phyloP scores from a whole-genome alignment of 2,329 filamentous ascomycete genomes.

The Stachybotrys elegans region DNA sequence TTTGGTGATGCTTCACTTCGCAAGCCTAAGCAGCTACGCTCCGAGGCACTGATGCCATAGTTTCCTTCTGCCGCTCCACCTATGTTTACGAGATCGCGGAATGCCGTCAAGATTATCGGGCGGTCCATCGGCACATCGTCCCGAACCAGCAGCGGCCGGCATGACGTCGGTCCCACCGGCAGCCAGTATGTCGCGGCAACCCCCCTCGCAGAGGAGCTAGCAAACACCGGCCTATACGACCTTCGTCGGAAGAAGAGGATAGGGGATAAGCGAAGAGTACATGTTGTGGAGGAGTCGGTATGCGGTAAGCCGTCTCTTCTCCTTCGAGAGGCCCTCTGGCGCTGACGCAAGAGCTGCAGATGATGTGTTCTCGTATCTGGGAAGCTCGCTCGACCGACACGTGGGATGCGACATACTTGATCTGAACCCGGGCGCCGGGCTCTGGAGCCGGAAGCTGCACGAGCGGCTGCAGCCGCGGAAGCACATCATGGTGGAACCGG shows the following conservation, averaged over 20 bases:
- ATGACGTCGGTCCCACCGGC: too few relatives aligned
- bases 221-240: too few relatives aligned
- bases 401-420: conserved; percentile 81
- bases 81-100: too few relatives aligned
- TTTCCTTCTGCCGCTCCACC: too few relatives aligned
- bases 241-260: conserved; percentile 11
- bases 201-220: too few relatives aligned
- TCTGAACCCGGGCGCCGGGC: conserved; percentile 71
- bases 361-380: conserved; percentile 66
- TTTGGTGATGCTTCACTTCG: too few relatives aligned
- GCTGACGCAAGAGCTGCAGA: conserved; percentile 38
- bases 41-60: too few relatives aligned
- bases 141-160: too few relatives aligned
- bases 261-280: conserved; percentile 32
- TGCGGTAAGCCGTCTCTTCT: conserved; percentile 33
- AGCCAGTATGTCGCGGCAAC: too few relatives aligned
- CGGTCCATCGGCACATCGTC: too few relatives aligned
- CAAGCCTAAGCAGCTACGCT: too few relatives aligned
- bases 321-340: neutral
- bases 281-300: conserved; percentile 46
- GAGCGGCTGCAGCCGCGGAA: conserved; percentile 69
- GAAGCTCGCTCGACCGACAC: conserved; percentile 62
- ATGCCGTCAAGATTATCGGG: too few relatives aligned
- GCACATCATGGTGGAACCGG: conserved; percentile 79
- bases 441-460: conserved; percentile 77